These are phyloP conservation scores for Anacardium occidentale DNA, from an alignment of 345 rosid species.

Conservation along the genomic window DNA sequence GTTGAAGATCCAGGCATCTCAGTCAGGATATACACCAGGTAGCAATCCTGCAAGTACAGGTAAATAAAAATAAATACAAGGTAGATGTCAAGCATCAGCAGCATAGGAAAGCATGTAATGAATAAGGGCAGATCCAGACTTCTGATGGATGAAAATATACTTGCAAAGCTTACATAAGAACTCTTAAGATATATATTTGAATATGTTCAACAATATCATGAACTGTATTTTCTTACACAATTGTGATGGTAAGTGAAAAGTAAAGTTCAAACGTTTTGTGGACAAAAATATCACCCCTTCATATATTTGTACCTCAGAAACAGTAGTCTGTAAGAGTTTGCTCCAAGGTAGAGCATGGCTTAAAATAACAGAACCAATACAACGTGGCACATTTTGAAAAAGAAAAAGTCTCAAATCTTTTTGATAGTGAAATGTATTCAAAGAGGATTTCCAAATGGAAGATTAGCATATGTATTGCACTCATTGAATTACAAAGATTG, in stretches of 20 bases:
- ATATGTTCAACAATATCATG: not conserved
- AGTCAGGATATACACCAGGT: constrained; percentile 76
- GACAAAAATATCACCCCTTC: not conserved
- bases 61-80: constrained; percentile 7
- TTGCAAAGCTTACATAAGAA: not conserved
- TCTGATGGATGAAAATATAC: not conserved
- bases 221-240: not conserved
- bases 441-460: not conserved
- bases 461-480: not conserved
- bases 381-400: not conserved
- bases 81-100: not conserved
- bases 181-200: not conserved
- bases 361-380: not conserved
- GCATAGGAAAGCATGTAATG: not conserved
- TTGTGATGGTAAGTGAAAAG: not conserved
- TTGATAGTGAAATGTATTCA: not conserved
- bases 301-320: not conserved
- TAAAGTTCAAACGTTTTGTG: not conserved
- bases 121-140: not conserved
- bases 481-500: not conserved
- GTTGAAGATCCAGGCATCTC: constrained; percentile 73
- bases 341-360: too few relatives aligned
- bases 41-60: constrained; percentile 68
- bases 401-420: too few relatives aligned
- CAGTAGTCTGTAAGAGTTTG: not conserved